Conservation (phyloP, 75 land plant species). For the Selaginella tamariscina region DNA sequence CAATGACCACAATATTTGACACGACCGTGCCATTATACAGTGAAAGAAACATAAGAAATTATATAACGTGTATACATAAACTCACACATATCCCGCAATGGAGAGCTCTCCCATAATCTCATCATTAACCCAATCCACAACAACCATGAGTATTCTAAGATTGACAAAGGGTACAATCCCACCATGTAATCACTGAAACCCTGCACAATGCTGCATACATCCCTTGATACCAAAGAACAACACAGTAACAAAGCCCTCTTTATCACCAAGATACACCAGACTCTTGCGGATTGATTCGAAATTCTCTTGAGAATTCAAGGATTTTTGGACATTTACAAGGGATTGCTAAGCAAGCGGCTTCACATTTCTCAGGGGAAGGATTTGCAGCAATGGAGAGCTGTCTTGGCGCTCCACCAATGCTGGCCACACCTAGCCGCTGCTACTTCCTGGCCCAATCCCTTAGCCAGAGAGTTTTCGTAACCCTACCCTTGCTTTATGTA, state of each 20-base stretch:
- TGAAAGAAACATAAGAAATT: neutral
- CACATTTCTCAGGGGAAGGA: slow-evolving; percentile 59
- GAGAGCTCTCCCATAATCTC: slow-evolving; percentile 61
- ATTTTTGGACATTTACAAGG: slow-evolving; percentile 21
- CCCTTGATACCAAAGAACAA: slow-evolving; percentile 12
- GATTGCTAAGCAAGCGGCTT: slow-evolving; percentile 62
- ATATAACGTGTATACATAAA: neutral
- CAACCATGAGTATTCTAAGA: slow-evolving; percentile 76
- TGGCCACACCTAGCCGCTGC: no score
- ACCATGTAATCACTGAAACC: no score
- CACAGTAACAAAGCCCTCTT: slow-evolving; percentile 49
- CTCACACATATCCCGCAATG: slow-evolving; percentile 76
- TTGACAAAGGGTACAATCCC: slow-evolving; percentile 44
- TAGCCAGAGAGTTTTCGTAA: no score
- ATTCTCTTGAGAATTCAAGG: neutral
- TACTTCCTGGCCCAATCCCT: no score
- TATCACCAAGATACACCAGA: slow-evolving; percentile 62
- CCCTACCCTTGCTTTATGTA: no score
- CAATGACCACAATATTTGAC: slow-evolving; percentile 72
- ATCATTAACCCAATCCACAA: slow-evolving; percentile 48
- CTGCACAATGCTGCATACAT: neutral
- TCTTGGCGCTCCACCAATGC: no score
- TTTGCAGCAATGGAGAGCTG: slow-evolving; percentile 30
- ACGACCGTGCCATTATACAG: slow-evolving; percentile 77
- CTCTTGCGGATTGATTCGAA: slow-evolving; percentile 17